Base-by-base conservation (phyloP, 345 rosid genomes). In the Salix brachista region DNA sequence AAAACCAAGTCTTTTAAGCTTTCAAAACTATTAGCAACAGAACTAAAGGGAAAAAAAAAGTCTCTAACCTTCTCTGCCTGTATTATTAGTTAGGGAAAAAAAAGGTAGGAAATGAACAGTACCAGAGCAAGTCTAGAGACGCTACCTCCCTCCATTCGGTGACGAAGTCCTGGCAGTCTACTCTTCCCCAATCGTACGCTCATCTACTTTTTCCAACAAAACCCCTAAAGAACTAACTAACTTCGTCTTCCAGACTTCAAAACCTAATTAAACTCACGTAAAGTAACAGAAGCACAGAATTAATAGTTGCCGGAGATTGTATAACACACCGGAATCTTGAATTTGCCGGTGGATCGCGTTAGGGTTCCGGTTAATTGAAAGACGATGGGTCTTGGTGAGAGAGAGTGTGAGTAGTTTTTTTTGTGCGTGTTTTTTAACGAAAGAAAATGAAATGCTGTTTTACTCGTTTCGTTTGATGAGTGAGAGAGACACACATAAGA, bases 91-190 rank as follows among this genome's bases (percentile, higher is more conserved):
- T 66, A 79, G 61, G 61, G 44, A 25, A 28, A 58, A 37, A 71
- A 58, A 75, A 86, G 85, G 83, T 83, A 69, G 85, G 91, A 92
- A 89, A 84, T 81, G 92, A 88, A 86, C 83, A 86, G 92, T 88
- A 92, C 98, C 97, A 88, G 90, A 83, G 84, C 80, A 91, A 89
- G 93, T 88, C 86, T 88, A 88, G 91, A 95, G 92, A 89, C 86
- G 97, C 94, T 90, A 95, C 98, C 99, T 93, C 99, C 99, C 99
- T 95, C 99, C 99, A 95, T 95, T 81, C 97, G 97, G 90, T 79
- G 92, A 88, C 77, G 84, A 87, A 84, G 85, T 82, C 86, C 89
- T 12, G 84, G 79, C 90, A 85, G 89, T 84, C 86, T 90, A 70
- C 76, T 89, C 83, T 72, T 87, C 83, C 88, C 79, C 79, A 88